Evolutionary conservation across 495 filamentous ascomycete genomes (phyloP).

Genomic region (Penicillium nucicola): DNA sequence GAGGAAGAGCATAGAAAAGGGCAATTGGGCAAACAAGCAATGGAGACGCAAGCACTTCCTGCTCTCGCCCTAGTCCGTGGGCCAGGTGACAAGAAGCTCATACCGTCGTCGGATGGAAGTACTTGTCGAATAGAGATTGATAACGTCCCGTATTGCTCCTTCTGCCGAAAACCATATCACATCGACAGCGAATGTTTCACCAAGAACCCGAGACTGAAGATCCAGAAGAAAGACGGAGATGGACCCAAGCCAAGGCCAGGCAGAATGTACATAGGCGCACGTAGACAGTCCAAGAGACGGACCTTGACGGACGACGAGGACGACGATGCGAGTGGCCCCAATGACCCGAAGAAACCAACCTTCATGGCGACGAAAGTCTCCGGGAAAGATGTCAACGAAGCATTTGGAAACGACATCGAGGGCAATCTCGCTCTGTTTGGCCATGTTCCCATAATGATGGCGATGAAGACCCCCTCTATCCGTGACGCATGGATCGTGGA

Average conservation of each 20-base stretch:
- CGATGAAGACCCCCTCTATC: conserved; percentile 8
- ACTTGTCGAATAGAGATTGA: conserved; percentile 14
- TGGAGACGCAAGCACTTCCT: conserved; percentile 9
- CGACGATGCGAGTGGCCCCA: conserved; percentile 1
- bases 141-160: conserved; percentile 9
- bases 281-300: conserved; percentile 9
- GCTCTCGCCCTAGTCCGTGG: conserved; percentile 5
- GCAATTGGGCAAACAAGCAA: conserved; percentile 10
- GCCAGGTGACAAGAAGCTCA: conserved; percentile 7
- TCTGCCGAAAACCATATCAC: conserved; percentile 13
- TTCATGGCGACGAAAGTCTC: conserved; percentile 10
- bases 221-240: conserved; percentile 3
- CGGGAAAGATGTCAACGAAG: conserved; percentile 10
- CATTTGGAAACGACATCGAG: conserved; percentile 9
- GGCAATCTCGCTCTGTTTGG: conserved; percentile 8
- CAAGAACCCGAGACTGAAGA: conserved; percentile 8
- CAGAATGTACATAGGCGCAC: conserved; percentile 3
- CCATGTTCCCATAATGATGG: conserved; percentile 8
- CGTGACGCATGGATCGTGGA: conserved; percentile 13
- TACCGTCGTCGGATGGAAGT: conserved; percentile 4
- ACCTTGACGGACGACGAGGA: conserved; percentile 9
- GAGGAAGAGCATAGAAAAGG: conserved; percentile 16
- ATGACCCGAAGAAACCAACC: conserved; percentile 10
- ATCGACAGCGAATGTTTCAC: conserved; percentile 8
- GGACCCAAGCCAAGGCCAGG: conserved; percentile 7